Evolutionary conservation across 1,284 basidiomycete genomes (phyloP).

Genomic region (Heterobasidion occidentale): DNA sequence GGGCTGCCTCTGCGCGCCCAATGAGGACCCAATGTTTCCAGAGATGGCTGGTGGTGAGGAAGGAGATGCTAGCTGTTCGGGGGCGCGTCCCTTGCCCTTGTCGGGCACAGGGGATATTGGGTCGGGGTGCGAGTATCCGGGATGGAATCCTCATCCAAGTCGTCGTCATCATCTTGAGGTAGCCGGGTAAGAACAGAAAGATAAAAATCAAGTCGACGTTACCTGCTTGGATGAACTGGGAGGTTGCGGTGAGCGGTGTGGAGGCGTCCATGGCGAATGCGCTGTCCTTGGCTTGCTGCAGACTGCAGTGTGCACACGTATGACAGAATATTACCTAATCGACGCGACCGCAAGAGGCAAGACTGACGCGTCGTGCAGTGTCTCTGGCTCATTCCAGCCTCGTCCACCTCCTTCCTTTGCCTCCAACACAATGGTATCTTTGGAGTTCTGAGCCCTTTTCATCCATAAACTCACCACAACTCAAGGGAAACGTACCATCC

Average conservation of each 20-base stretch:
- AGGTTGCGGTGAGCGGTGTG: slow-evolving; percentile 51
- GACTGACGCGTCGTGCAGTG: slow-evolving; percentile 52
- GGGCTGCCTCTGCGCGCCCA: slow-evolving; percentile 28
- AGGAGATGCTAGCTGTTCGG: slow-evolving; percentile 44
- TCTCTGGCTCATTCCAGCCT: slow-evolving; percentile 14
- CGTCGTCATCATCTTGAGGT: slow-evolving; percentile 59
- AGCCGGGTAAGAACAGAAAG: background rate
- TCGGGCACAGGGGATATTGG: slow-evolving; percentile 36
- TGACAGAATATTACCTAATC: slow-evolving; percentile 8
- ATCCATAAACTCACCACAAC: background rate
- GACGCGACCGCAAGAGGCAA: slow-evolving; percentile 1
- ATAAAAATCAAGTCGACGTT: background rate
- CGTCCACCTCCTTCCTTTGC: background rate
- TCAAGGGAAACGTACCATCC: slow-evolving; percentile 76
- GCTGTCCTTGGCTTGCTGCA: background rate
- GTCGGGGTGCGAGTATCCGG: slow-evolving; percentile 52
- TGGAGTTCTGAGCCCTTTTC: background rate
- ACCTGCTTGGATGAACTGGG: slow-evolving; percentile 74
- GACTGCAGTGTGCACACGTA: slow-evolving; percentile 2
- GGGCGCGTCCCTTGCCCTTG: slow-evolving; percentile 66
- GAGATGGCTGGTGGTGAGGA: slow-evolving; percentile 36
- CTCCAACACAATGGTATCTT: slow-evolving; percentile 16
- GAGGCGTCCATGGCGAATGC: slow-evolving; percentile 16
- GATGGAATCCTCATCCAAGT: slow-evolving; percentile 71
- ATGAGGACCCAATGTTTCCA: slow-evolving; percentile 61